Percentiles rank a stretch among this genome's conserved stretches.
phyloP scores from a whole-genome alignment of 257 asterid species.

The Lithospermum erythrorhizon region DNA sequence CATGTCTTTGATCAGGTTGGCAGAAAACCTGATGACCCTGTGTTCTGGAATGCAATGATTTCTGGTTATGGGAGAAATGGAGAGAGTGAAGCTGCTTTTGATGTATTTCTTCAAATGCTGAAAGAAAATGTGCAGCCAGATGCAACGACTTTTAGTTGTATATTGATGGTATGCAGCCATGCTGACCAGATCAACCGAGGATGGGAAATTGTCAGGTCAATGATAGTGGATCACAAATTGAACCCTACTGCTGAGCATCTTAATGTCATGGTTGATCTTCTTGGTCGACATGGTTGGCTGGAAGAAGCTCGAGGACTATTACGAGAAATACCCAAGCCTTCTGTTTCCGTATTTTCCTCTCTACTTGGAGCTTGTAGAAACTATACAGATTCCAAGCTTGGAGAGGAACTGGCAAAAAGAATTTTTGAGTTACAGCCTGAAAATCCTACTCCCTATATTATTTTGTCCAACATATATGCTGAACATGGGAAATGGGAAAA shows the following conservation, averaged over 20 bases:
- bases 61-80: conserved; percentile 82
- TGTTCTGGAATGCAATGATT: conserved; percentile 89
- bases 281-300: conserved; percentile 60
- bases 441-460: conserved; percentile 60
- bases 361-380: conserved; percentile 61
- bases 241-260: conserved; percentile 57
- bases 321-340: conserved; percentile 31
- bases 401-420: conserved; percentile 51
- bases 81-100: conserved; percentile 47
- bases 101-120: conserved; percentile 47
- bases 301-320: conserved; percentile 68
- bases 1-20: conserved; percentile 37
- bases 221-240: conserved; percentile 41
- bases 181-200: conserved; percentile 49
- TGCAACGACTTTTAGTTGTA: conserved; percentile 57
- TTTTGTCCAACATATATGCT: conserved; percentile 78
- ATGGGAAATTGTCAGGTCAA: conserved; percentile 43
- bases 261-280: conserved; percentile 53
- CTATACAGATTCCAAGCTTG: conserved; percentile 39
- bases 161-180: conserved; percentile 63
- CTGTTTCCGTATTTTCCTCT: conserved; percentile 44
- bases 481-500: conserved; percentile 69
- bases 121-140: conserved; percentile 54
- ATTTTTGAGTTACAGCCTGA: conserved; percentile 58
- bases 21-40: conserved; percentile 50